Base-by-base conservation (phyloP, 192 early-diverging fungal genomes). In the Podochytrium sp. region DNA sequence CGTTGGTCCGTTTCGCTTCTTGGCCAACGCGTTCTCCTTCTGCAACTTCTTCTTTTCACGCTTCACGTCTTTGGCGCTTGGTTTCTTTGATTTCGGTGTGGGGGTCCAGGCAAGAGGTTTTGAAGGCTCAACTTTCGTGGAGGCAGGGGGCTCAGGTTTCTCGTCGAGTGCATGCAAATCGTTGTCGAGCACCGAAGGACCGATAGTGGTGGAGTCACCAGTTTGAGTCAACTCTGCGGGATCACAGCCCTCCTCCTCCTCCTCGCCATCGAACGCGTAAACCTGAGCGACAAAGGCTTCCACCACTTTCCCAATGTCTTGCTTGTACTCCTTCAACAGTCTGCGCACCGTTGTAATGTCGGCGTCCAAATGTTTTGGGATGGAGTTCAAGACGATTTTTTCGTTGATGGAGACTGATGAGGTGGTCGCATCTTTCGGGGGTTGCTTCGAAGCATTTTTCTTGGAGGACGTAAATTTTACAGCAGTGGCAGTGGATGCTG, bases 21-120 rank as follows among this genome's bases (percentile, higher is more conserved):
- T 77, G 12, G 56, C 76, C 4, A 77, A 27, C 32, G 76, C 33
- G 25, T 61, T 43, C 59, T 59, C 69, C 57, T 77, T 77, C 39
- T 64, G 53, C 43, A 33, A 23, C 57, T 52, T 57, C 67, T 77
- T 77, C 41, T 77, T 77, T 20, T 18, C 53, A 16, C 23, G 29
- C 29, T 39, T 30, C 42, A 35, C 23, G 18, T 67, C 33, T 30
- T 55, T 43, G 6, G 18, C 37, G 33, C 20, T 10, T 10, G 41
- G 47, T 29, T 52, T 39, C 23, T 33, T 43, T 2, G 20, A 14
- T 33, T 66, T 66, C 42, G 2, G 7, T 30, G 20, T 49, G 7
- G 27, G 7, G 42, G 3, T 41, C n/a, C 16, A n/a, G n/a, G n/a
- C n/a, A n/a, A n/a, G n/a, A n/a, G n/a, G n/a, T n/a, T n/a, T n/a